Conservation (phyloP, 2,329 filamentous ascomycete species). For the Apiospora pterosperma region DNA sequence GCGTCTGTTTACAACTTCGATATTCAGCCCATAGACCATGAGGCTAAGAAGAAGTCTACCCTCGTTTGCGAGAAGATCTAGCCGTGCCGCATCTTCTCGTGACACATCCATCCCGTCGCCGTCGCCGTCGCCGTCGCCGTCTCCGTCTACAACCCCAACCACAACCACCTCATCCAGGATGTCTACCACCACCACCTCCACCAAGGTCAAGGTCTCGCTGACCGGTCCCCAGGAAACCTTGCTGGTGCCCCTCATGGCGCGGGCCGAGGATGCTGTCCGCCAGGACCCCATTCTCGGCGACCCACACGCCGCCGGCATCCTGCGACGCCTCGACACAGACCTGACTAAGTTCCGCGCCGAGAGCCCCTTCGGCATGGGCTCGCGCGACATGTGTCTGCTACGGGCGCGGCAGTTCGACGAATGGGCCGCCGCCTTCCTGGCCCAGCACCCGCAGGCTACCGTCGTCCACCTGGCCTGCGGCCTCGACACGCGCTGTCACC, state of each 20-base stretch:
- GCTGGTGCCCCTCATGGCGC: conserved; percentile 19
- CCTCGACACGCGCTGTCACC: conserved; percentile 21
- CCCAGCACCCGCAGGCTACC: conserved; percentile 14
- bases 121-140: background rate
- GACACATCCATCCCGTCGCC: background rate
- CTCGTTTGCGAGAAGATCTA: background rate
- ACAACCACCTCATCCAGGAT: background rate
- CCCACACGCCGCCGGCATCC: conserved; percentile 11
- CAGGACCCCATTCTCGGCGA: conserved; percentile 19
- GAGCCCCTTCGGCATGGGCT: background rate
- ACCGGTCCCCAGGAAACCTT: conserved; percentile 21
- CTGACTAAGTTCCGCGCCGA: conserved; percentile 15
- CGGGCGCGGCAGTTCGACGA: conserved; percentile 16
- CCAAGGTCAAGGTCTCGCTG: conserved; percentile 15
- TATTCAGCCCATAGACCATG: background rate
- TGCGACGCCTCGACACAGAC: conserved; percentile 21
- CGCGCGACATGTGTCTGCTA: background rate
- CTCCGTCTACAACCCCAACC: background rate
- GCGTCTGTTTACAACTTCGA: background rate
- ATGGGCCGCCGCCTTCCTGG: conserved; percentile 23
- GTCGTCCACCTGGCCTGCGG: conserved; percentile 20
- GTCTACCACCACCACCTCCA: background rate
- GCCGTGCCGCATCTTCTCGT: background rate
- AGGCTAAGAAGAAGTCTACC: background rate
- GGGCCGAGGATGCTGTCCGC: conserved; percentile 17